Evolutionary conservation across 2,329 filamentous ascomycete genomes (phyloP), one percentile per base, ranked within the genome.

Genomic region (Fusarium concolor): DNA sequence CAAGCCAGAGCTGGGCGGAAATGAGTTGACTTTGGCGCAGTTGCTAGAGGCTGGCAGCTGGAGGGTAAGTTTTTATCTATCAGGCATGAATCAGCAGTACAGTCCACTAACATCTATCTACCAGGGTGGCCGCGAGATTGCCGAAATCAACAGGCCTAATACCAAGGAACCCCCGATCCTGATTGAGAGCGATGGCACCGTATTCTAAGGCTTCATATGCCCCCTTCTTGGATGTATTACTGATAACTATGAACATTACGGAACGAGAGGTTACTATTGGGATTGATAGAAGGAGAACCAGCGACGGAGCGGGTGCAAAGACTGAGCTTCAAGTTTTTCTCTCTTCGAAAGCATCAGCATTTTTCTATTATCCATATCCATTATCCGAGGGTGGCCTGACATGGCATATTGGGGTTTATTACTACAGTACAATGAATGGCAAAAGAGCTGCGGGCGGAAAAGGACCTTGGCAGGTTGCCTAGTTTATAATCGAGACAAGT

Each of bases 91-190:
- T 6, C 22, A 31, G 45, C 15, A n/a, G 11, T 9, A 24, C 22
- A 24, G 22, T 24, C 22, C 22, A 29, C 70, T 74, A 68, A 72
- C 70, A 57, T 26, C 44, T 22, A 47, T 26, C 26, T 26, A 55
- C n/a, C 60, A 87, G 94, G 95, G 95, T 73, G 96, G 96, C 62
- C 90, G 96, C 76, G 96, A 98, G 81, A 92, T 98, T 77, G 96
- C 96, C 67, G 95, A 97, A 82, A 93, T 97, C 68, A 95, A 93
- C 72, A 87, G 96, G 71, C 96, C 96, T 22, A 98, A 97, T 75
- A 98, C 96, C 52, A 97, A 96, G 81, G 93, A 97, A 78, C 93
- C 95, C 31, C 96, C 96, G 6, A 98, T 99, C 76, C 90, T 97
- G 81, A 97, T 98, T 73, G 87, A 97, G 71, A 97, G 93, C 69